Evolutionary conservation across 2,329 filamentous ascomycete genomes (phyloP).

Genomic region (Paracoccidioides lutzii): DNA sequence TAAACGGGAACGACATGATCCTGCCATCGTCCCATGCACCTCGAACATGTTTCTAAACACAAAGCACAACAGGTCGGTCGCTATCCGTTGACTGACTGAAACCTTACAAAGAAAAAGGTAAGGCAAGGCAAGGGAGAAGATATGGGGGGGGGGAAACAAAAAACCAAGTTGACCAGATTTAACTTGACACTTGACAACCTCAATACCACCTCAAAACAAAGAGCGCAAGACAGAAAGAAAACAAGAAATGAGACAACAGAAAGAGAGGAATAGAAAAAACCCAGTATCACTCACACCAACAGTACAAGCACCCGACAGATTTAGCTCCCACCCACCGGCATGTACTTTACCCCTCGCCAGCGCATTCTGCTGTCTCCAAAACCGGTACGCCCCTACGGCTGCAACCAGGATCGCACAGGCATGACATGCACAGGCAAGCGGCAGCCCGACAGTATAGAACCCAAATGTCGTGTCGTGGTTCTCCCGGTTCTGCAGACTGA

Average conservation of each 20-base stretch:
- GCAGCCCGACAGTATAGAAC: conserved; percentile 48
- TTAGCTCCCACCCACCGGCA: conserved; percentile 32
- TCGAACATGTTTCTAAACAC: too few relatives aligned
- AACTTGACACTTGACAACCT: too few relatives aligned
- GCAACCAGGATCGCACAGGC: conserved; percentile 34
- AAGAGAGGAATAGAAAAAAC: neutral
- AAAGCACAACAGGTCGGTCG: too few relatives aligned
- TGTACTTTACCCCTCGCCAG: conserved; percentile 31
- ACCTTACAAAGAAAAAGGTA: too few relatives aligned
- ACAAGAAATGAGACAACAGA: neutral
- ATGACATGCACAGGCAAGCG: conserved; percentile 41
- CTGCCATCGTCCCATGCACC: too few relatives aligned
- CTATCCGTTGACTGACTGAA: too few relatives aligned
- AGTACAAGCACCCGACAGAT: conserved; percentile 3
- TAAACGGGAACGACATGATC: too few relatives aligned
- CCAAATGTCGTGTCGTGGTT: conserved; percentile 36
- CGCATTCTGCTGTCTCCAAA: conserved; percentile 43
- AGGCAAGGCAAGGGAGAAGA: too few relatives aligned
- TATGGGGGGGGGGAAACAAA: too few relatives aligned
- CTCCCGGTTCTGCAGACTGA: conserved; percentile 44
- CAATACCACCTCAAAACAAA: neutral
- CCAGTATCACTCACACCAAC: conserved; percentile 5
- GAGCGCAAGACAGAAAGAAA: neutral
- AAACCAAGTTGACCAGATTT: too few relatives aligned
- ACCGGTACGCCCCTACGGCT: conserved; percentile 39